phyloP scores from a whole-genome alignment of 805 yeast species.

The Cyberlindnera veronae region DNA sequence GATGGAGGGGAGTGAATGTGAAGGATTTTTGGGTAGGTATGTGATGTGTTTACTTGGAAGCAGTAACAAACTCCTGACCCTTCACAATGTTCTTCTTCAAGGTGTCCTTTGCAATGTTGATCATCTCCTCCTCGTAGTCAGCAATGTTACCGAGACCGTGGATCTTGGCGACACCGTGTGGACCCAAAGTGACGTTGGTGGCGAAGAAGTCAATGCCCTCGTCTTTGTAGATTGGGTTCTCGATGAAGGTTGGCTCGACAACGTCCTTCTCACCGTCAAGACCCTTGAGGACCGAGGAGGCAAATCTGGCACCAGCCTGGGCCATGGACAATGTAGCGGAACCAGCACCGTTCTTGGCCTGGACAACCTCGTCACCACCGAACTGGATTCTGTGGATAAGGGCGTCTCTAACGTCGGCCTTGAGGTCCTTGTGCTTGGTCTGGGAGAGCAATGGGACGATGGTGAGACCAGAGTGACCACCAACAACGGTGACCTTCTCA shows the following conservation, averaged over 20 bases:
- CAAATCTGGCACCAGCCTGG: conserved; percentile 80
- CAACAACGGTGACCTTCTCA: conserved; percentile 84
- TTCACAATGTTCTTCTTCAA: conserved; percentile 67
- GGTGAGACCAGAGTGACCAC: conserved; percentile 97
- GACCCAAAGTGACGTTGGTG: conserved; percentile 89
- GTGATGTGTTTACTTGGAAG: conserved; percentile 63
- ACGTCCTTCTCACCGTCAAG: conserved; percentile 60
- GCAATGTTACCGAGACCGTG: conserved; percentile 74
- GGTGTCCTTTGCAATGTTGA: conserved; percentile 67
- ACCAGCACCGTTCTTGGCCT: conserved; percentile 93
- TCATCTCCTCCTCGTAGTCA: conserved; percentile 78
- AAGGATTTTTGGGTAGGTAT: no score
- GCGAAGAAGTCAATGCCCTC: conserved; percentile 97
- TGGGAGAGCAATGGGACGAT: conserved; percentile 91
- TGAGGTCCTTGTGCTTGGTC: conserved; percentile 63
- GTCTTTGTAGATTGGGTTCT: conserved; percentile 72
- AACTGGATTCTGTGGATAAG: conserved; percentile 87
- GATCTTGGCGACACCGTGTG: conserved; percentile 79
- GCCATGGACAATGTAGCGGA: conserved; percentile 94
- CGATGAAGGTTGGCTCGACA: conserved; percentile 69
- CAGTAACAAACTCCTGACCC: conserved; percentile 85
- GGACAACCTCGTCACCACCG: conserved; percentile 94
- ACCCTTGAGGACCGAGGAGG: conserved; percentile 62
- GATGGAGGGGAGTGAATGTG: background rate
- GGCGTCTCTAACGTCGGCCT: conserved; percentile 60